phyloP scores from a whole-genome alignment of 139 green algal species.

The Chlorella sp. region DNA sequence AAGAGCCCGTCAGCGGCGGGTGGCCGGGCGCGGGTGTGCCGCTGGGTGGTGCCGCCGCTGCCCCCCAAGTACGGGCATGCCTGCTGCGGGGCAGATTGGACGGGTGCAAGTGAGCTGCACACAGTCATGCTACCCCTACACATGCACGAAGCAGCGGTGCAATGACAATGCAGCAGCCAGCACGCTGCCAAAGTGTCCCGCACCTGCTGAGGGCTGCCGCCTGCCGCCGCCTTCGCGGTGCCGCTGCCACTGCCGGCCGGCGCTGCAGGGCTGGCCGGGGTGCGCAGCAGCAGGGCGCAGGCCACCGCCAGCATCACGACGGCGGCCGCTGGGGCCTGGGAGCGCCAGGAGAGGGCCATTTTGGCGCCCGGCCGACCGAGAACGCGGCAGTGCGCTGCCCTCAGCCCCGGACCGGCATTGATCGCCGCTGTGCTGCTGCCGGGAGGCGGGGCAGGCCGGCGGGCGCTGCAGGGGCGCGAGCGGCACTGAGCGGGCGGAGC shows the following conservation, averaged over 20 bases:
- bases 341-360: neutral
- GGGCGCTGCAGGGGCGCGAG: no score
- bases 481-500: no score
- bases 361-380: no score
- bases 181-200: no score
- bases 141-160: no score
- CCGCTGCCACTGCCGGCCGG: neutral
- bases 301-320: neutral
- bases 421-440: no score
- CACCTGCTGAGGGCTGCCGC: no score
- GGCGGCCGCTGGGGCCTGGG: neutral
- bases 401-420: no score
- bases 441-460: no score
- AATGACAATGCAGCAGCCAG: no score
- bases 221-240: neutral
- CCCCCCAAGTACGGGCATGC: neutral
- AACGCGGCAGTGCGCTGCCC: no score
- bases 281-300: neutral
- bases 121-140: no score
- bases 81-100: neutral
- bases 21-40: neutral
- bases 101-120: neutral
- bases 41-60: neutral
- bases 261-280: neutral
- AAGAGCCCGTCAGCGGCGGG: slow-evolving; percentile 8